Conservation (phyloP, 2,329 filamentous ascomycete genomes). For the Ceratocystis papillata region DNA sequence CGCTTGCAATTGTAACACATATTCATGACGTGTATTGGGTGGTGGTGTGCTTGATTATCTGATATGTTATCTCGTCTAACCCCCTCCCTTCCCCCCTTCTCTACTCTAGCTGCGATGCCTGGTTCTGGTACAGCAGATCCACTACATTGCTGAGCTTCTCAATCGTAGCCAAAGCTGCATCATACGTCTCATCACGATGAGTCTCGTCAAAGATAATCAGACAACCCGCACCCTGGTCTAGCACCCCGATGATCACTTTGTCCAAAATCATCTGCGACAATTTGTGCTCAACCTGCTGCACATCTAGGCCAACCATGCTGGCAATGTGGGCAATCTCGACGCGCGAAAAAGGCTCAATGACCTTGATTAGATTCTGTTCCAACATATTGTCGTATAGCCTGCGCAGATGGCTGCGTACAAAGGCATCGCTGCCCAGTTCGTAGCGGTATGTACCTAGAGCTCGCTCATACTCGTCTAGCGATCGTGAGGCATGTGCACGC, state of each 20-base stretch:
- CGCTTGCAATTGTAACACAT: background rate
- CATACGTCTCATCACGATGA: slow-evolving; percentile 84
- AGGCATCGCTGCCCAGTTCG: slow-evolving; percentile 86
- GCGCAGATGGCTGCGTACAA: slow-evolving; percentile 93
- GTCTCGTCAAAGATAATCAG: slow-evolving; percentile 96
- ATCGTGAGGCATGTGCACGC: slow-evolving; percentile 87
- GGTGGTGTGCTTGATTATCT: slow-evolving; percentile 13
- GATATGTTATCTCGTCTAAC: background rate
- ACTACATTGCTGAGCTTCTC: slow-evolving; percentile 96
- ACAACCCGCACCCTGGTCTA: slow-evolving; percentile 95
- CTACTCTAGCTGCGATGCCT: slow-evolving; percentile 89
- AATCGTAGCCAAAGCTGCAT: slow-evolving; percentile 86
- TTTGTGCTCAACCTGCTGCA: slow-evolving; percentile 94
- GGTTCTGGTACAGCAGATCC: slow-evolving; percentile 94
- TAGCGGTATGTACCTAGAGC: slow-evolving; percentile 82
- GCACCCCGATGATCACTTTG: slow-evolving; percentile 93
- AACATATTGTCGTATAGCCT: slow-evolving; percentile 96
- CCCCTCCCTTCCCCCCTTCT: slow-evolving; percentile 18
- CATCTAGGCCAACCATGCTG: slow-evolving; percentile 94
- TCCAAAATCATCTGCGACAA: slow-evolving; percentile 99
- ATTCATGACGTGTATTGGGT: slow-evolving; percentile 20
- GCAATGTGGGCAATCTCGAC: slow-evolving; percentile 96
- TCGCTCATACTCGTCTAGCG: slow-evolving; percentile 91
- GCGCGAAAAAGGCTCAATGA: slow-evolving; percentile 95
- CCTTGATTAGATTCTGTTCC: slow-evolving; percentile 98